A percentile compares a stretch with the other conserved stretches of the same genome.
phyloP scores from a whole-genome alignment of 345 rosid species.

The Syzygium grande region DNA sequence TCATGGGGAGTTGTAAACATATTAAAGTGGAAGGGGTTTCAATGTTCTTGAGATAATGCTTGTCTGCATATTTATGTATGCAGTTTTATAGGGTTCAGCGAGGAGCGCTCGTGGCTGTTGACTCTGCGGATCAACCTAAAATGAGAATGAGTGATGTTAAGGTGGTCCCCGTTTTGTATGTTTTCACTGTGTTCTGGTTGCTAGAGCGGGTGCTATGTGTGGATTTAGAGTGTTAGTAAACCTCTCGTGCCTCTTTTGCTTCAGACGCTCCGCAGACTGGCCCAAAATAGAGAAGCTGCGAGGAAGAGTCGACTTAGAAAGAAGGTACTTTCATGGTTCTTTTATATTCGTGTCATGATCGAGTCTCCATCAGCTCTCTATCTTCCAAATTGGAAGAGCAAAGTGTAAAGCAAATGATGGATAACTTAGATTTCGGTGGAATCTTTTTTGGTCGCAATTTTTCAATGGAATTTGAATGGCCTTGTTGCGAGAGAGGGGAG shows the following conservation, averaged over 20 bases:
- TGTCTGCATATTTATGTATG: background rate
- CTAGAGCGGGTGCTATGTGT: background rate
- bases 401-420: background rate
- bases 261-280: conserved; percentile 74
- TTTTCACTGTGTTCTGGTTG: background rate
- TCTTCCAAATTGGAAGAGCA: background rate
- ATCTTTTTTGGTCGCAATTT: background rate
- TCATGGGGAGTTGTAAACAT: background rate
- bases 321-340: conserved; percentile 37
- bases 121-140: conserved; percentile 56
- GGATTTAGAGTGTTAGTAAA: background rate
- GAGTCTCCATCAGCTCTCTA: background rate
- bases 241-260: background rate
- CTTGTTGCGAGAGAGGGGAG: background rate
- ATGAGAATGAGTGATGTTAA: conserved; percentile 51
- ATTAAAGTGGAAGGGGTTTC: background rate
- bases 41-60: background rate
- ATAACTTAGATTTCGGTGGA: background rate
- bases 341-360: background rate
- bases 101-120: conserved; percentile 35
- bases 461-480: background rate
- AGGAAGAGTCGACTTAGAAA: conserved; percentile 88
- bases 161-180: conserved; percentile 19
- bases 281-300: conserved; percentile 97
- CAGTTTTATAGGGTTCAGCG: conserved; percentile 40